phyloP scores from a whole-genome alignment of 1,284 basidiomycete genomes.

The Leccinum pseudoinsigne region DNA sequence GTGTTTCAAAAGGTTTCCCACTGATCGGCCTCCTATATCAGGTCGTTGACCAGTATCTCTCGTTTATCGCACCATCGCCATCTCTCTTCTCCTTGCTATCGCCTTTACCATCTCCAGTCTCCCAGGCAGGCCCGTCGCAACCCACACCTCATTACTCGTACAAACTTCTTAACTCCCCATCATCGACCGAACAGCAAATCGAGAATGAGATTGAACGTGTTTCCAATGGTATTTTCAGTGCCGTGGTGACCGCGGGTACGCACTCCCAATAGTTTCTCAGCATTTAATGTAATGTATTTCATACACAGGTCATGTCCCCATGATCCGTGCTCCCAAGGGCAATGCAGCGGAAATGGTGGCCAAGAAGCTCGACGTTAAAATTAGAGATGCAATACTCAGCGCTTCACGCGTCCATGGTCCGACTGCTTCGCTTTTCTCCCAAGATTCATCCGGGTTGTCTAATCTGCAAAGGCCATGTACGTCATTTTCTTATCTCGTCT shows the following conservation, averaged over 20 bases:
- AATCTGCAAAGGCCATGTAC: conserved; percentile 83
- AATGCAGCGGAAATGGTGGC: conserved; percentile 99
- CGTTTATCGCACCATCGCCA: conserved; percentile 93
- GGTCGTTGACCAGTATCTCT: conserved; percentile 95
- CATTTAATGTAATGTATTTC: background rate
- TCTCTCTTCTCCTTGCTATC: conserved; percentile 92
- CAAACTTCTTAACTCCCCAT: conserved; percentile 89
- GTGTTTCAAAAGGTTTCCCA: background rate
- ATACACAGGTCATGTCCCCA: conserved; percentile 82
- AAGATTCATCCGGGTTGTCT: conserved; percentile 68
- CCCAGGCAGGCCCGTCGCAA: conserved; percentile 37
- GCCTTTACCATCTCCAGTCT: conserved; percentile 33
- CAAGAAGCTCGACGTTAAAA: conserved; percentile 90
- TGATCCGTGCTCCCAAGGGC: conserved; percentile 92
- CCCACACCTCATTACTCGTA: conserved; percentile 58
- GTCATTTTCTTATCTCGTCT: conserved; percentile 28
- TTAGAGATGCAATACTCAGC: conserved; percentile 89
- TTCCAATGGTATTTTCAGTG: conserved; percentile 89
- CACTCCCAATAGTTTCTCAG: conserved; percentile 19
- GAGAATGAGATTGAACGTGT: conserved; percentile 94
- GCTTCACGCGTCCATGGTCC: conserved; percentile 63
- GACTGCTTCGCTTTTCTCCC: conserved; percentile 63
- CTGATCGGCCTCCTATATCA: conserved; percentile 32
- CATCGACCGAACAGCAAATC: conserved; percentile 87
- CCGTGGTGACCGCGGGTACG: conserved; percentile 88